A percentile compares a stretch with the other conserved stretches of the same genome.
These are phyloP conservation scores for Cutaneotrichosporon cavernicola DNA, from an alignment of 1,284 basidiomycete species.

Conservation along the genomic window DNA sequence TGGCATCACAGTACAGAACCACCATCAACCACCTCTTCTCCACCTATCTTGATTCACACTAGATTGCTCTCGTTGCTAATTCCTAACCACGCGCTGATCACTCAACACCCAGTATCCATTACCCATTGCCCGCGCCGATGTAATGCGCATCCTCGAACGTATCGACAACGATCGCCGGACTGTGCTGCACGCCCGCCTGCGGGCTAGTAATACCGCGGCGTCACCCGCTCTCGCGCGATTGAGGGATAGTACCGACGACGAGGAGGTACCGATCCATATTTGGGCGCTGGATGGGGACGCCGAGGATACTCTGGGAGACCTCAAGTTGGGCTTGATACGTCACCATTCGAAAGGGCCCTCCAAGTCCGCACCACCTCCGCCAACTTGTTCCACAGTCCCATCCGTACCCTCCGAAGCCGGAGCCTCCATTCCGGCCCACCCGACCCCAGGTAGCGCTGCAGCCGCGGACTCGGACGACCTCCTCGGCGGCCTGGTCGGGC, in stretches of 20 bases:
- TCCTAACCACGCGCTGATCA: not conserved
- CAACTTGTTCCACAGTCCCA: not conserved
- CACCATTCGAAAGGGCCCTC: not conserved
- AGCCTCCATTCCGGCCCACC: too few species aligned
- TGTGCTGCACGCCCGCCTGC: conserved; percentile 2
- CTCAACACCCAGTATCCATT: not conserved
- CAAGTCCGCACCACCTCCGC: not conserved
- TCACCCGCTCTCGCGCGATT: conserved; percentile 5
- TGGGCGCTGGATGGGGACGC: not conserved
- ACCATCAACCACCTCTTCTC: not conserved
- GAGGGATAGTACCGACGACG: not conserved
- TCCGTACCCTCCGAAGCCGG: too few species aligned
- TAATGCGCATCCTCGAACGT: conserved; percentile 1
- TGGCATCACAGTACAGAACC: not conserved
- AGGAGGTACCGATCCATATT: conserved; percentile 1
- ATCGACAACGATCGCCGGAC: conserved; percentile 1
- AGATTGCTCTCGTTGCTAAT: not conserved
- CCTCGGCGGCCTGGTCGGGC: conserved; percentile 6
- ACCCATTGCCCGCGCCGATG: not conserved
- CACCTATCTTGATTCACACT: not conserved
- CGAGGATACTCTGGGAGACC: not conserved
- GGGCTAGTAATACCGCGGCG: conserved; percentile 5
- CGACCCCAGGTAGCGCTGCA: too few species aligned
- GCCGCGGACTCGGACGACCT: not conserved
- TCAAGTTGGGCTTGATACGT: not conserved